Evolutionary conservation across 2,329 filamentous ascomycete species (phyloP).

Genomic region (Orbilia ellipsospora): DNA sequence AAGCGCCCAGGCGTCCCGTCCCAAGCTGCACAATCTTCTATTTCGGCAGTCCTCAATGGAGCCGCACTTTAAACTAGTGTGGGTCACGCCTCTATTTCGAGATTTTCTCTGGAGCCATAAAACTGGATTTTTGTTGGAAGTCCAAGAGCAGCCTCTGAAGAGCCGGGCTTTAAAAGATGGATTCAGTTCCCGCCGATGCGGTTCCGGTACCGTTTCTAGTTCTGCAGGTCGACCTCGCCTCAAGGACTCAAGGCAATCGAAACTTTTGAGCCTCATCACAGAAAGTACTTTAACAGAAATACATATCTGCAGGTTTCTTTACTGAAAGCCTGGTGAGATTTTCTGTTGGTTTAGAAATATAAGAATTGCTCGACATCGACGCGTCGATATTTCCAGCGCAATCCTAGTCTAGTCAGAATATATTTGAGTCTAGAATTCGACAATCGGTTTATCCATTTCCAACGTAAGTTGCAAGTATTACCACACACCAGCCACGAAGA

Average conservation of each 20-base stretch:
- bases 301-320: conserved; percentile 42
- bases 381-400: conserved; percentile 23
- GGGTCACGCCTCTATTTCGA: conserved; percentile 36
- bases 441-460: too few relatives aligned
- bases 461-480: too few relatives aligned
- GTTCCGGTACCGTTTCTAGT: conserved; percentile 28
- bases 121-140: conserved; percentile 22
- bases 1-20: conserved; percentile 46
- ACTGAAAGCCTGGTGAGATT: too few relatives aligned
- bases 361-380: not conserved
- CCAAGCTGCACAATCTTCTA: conserved; percentile 51
- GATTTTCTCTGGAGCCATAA: conserved; percentile 3
- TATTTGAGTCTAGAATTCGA: too few relatives aligned
- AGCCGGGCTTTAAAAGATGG: conserved; percentile 31
- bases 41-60: conserved; percentile 36
- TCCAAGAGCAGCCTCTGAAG: not conserved
- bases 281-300: conserved; percentile 48
- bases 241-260: not conserved
- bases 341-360: too few relatives aligned
- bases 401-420: too few relatives aligned
- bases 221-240: not conserved
- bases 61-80: conserved; percentile 23
- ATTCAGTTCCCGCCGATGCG: conserved; percentile 46
- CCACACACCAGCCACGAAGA: not conserved
- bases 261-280: conserved; percentile 19